Conservation (phyloP, 306 rosid species). For the Gynostemma pentaphyllum region DNA sequence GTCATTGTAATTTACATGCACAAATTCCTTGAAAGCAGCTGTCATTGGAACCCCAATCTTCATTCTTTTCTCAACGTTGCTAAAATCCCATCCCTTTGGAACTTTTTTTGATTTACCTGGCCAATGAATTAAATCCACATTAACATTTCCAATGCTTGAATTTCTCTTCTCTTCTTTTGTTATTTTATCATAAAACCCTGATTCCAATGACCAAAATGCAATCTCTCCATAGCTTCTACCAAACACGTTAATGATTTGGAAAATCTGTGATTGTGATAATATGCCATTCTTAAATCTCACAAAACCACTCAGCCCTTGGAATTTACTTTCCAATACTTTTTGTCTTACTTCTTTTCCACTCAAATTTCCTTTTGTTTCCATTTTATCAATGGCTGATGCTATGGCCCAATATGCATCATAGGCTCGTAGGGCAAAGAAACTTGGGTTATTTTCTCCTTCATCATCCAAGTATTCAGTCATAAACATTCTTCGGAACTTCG, state of each 20-base stretch:
- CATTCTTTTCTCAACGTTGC: constrained; percentile 10
- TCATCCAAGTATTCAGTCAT: constrained; percentile 34
- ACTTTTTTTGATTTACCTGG: not conserved
- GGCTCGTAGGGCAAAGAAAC: constrained; percentile 42
- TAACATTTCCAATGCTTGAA: not conserved
- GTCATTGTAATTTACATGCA: constrained; percentile 22
- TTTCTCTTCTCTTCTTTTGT: too few relatives aligned
- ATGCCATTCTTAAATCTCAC: constrained; percentile 20
- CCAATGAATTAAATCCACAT: not conserved
- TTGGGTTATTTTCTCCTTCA: constrained; percentile 45
- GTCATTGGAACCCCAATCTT: constrained; percentile 36
- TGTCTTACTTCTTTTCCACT: constrained; percentile 7
- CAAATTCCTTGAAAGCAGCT: constrained; percentile 37
- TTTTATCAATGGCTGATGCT: constrained; percentile 17
- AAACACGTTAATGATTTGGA: constrained; percentile 39
- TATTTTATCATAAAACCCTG: constrained; percentile 29
- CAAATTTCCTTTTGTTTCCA: constrained; percentile 13
- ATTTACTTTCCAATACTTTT: constrained; percentile 14
- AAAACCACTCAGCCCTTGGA: constrained; percentile 33
- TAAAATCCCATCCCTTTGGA: constrained; percentile 4
- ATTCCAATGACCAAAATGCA: constrained; percentile 38
- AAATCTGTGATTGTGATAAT: constrained; percentile 11
- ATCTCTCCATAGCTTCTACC: constrained; percentile 44
- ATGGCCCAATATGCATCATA: constrained; percentile 34
- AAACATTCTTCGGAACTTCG: constrained; percentile 28